Evolutionary conservation across 176 grass and related monocot genomes (phyloP), one percentile per base, ranked within the genome.

Genomic region (Puccinellia tenuiflora): DNA sequence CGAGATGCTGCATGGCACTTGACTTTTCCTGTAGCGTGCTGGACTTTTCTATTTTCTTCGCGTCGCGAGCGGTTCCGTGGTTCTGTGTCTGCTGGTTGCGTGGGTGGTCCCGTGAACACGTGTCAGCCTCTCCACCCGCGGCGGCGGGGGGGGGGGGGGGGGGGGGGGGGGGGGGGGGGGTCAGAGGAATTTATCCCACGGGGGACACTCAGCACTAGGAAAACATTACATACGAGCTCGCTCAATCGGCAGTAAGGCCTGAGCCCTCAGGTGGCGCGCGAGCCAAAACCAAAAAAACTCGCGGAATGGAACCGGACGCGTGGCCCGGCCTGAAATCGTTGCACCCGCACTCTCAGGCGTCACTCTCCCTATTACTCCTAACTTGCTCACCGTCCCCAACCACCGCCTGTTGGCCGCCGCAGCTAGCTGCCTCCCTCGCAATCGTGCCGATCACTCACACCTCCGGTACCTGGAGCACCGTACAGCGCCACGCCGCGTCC

Each of bases 361-460:
- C 60, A 18, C 73, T 76, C 30, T 76, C 73, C 29, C 60, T 37
- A 22, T 9, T 43, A 43, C 42, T 34, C 33, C 69, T 62, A 52
- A 54, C 82, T 73, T 29, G 69, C 69, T 79, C 76, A 47, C 76
- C 82, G 45, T 63, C 54, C 78, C 59, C 88, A 86, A 73, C 88
- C 73, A 86, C 79, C 48, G 87, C 59, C 54, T 40, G 48, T 30
- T 67, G 20, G 61, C 77, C 42, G 77, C 77, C 42, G 40, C 70
- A 47, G 45, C 68, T n/a, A 40, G 72, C 22, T 3, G 45, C 76
- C 35, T 42, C 40, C 42, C 42, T 45, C 30, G 6, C 61, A 77
- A 18, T 59, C 83, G 71, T 72, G 43, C 43, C 45, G 73, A 56
- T 76, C 83, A 55, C 78, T 47, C 68, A 74, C 57, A 66, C 63